Conservation (phyloP, 2,329 filamentous ascomycete genomes). For the Amauroascus verrucosus region DNA sequence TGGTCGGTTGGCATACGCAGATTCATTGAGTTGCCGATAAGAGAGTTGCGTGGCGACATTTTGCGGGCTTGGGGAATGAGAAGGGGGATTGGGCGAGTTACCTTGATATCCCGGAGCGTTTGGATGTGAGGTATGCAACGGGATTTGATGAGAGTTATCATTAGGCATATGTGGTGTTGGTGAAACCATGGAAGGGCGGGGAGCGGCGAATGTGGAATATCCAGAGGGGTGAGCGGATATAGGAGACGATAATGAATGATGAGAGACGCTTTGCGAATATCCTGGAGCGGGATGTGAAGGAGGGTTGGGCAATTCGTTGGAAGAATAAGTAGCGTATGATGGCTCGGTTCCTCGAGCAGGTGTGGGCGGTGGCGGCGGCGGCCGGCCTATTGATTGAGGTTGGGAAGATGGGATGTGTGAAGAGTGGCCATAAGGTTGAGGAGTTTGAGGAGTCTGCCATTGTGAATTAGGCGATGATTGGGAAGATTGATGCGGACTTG, state of each 20-base stretch:
- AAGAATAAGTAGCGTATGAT: slow-evolving; percentile 30
- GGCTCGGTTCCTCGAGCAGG: slow-evolving; percentile 31
- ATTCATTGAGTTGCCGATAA: not conserved
- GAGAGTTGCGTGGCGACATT: not conserved
- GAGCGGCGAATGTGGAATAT: slow-evolving; percentile 17
- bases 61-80: slow-evolving; percentile 3
- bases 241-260: slow-evolving; percentile 14
- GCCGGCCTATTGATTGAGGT: slow-evolving; percentile 12
- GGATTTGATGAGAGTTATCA: slow-evolving; percentile 16
- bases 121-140: not conserved
- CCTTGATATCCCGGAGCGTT: slow-evolving; percentile 11
- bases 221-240: slow-evolving; percentile 2
- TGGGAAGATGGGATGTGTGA: slow-evolving; percentile 13
- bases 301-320: slow-evolving; percentile 21
- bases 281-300: slow-evolving; percentile 23
- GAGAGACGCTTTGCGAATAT: slow-evolving; percentile 20
- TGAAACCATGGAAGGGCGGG: slow-evolving; percentile 20
- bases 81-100: slow-evolving; percentile 11
- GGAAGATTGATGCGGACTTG: slow-evolving; percentile 23
- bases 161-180: slow-evolving; percentile 24
- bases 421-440: slow-evolving; percentile 12
- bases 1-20: not conserved
- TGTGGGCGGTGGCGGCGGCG: slow-evolving; percentile 32
- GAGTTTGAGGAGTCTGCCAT: slow-evolving; percentile 26
- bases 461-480: slow-evolving; percentile 27